Base-by-base conservation (phyloP, 805 yeast species). In the Brettanomyces anomalus region DNA sequence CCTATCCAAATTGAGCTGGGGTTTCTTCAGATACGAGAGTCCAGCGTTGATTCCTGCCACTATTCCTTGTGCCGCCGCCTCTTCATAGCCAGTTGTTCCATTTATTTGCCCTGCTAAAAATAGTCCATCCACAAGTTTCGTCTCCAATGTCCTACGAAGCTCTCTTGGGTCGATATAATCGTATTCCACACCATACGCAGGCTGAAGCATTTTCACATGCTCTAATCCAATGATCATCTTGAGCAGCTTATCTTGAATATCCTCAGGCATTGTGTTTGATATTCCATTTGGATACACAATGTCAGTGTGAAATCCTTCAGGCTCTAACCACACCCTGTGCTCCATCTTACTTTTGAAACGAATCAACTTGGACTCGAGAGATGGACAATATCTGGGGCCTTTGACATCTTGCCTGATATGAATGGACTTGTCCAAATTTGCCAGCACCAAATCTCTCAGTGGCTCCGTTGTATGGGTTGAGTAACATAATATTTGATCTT, bases 1-100 rank as follows among this genome's bases (percentile, higher is more conserved):
- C 46, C 99, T 69, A 5, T 76, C 71, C 11, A 93, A 53, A 21
- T 66, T 67, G 45, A 93, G 61, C 1, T 76, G 74, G 1, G 62
- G 62, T 21, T 61, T 53, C 7, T 58, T 57, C 28, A 53, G 55
- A 11, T 62, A 57, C 14, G 78, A 53, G 20, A 87, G 65, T 0
- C 96, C 96, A 0, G 98, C 97, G 60, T 93, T 93, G 33, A 89
- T 81, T 8, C 99, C 99, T 1, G 99, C 98, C 37, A 93, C 65
- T 42, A 87, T 71, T 1, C 99, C 99, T 56, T 93, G 98, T 0
- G 97, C 84, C 3, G 96, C 96, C 0, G 99, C 99, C 59, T 93
- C 99, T 65, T 93, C 99, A 54, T 93, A 93, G 0, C 99, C 99
- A 0, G 99, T 93, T 0, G 99, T 93, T 30, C 99, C 99, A 57